A percentile compares a stretch with the other conserved stretches of the same genome.
These are phyloP conservation scores for Trichoderma cornu-damae DNA, from an alignment of 2,329 filamentous ascomycete genomes.

Conservation along the genomic window DNA sequence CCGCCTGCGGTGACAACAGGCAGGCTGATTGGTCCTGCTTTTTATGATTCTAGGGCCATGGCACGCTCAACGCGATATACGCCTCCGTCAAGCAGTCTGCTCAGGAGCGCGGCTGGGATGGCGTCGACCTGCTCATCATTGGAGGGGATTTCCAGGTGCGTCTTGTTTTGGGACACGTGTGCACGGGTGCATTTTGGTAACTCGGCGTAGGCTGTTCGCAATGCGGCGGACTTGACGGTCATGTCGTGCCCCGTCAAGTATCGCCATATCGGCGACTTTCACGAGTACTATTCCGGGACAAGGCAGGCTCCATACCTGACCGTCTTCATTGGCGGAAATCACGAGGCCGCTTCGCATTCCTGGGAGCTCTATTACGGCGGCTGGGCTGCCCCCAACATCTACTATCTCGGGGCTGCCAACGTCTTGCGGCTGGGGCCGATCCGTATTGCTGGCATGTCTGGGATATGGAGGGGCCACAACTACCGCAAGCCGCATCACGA, in stretches of 20 bases:
- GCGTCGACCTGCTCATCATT: slow-evolving; percentile 86
- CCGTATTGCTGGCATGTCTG: slow-evolving; percentile 82
- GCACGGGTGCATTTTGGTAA: neutral
- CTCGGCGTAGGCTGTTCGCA: slow-evolving; percentile 67
- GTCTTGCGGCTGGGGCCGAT: slow-evolving; percentile 78
- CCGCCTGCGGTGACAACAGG: neutral
- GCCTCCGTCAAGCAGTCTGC: slow-evolving; percentile 66
- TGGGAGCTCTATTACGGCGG: slow-evolving; percentile 94
- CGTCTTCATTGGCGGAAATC: slow-evolving; percentile 89
- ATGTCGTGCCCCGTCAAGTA: slow-evolving; percentile 90
- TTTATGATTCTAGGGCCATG: slow-evolving; percentile 67
- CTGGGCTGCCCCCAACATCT: slow-evolving; percentile 95
- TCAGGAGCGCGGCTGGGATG: slow-evolving; percentile 67
- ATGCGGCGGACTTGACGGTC: slow-evolving; percentile 77
- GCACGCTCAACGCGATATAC: slow-evolving; percentile 87
- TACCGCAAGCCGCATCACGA: slow-evolving; percentile 82
- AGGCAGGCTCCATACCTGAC: slow-evolving; percentile 80
- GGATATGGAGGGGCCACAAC: slow-evolving; percentile 91
- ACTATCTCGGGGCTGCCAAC: slow-evolving; percentile 92
- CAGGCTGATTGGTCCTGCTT: slow-evolving; percentile 25
- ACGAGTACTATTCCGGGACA: slow-evolving; percentile 82
- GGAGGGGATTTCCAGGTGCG: slow-evolving; percentile 87
- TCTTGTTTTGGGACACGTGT: neutral
- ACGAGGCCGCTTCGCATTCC: slow-evolving; percentile 85
- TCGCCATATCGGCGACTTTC: slow-evolving; percentile 83